Evolutionary conservation across 768 basidiomycete species (phyloP).

Genomic region (Podaxis sp.): DNA sequence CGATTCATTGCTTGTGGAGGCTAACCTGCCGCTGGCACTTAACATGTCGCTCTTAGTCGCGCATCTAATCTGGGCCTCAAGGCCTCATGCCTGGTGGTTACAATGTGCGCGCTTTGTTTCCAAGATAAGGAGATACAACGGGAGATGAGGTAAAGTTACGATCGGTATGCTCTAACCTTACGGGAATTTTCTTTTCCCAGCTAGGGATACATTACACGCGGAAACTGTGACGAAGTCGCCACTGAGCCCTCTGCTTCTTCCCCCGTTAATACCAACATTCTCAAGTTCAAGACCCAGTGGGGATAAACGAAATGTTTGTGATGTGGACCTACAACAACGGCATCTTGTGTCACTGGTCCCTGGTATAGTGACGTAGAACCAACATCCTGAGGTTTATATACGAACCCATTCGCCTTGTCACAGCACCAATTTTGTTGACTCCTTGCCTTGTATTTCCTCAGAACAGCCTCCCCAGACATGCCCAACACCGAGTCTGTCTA

Average conservation of each 20-base stretch:
- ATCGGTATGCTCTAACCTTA: background rate
- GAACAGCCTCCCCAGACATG: background rate
- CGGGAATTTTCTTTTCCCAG: background rate
- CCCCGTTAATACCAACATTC: background rate
- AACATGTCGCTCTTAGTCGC: no score
- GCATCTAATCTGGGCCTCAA: no score
- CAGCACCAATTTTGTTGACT: background rate
- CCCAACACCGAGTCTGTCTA: background rate
- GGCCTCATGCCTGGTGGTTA: background rate
- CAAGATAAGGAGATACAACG: background rate
- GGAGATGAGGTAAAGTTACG: background rate
- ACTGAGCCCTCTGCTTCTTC: background rate
- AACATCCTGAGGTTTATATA: background rate
- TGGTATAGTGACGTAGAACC: background rate
- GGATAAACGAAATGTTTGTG: background rate
- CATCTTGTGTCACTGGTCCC: background rate
- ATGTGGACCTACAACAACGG: conserved; percentile 10
- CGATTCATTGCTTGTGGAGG: background rate
- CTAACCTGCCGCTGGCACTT: no score
- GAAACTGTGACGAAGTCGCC: background rate
- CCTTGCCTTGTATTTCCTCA: background rate
- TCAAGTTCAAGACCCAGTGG: background rate
- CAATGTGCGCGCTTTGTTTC: background rate
- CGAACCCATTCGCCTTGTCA: background rate
- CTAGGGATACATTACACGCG: background rate